These are phyloP conservation scores for Colletotrichum sp. DNA, from an alignment of 2,329 filamentous ascomycete genomes.

Conservation along the genomic window DNA sequence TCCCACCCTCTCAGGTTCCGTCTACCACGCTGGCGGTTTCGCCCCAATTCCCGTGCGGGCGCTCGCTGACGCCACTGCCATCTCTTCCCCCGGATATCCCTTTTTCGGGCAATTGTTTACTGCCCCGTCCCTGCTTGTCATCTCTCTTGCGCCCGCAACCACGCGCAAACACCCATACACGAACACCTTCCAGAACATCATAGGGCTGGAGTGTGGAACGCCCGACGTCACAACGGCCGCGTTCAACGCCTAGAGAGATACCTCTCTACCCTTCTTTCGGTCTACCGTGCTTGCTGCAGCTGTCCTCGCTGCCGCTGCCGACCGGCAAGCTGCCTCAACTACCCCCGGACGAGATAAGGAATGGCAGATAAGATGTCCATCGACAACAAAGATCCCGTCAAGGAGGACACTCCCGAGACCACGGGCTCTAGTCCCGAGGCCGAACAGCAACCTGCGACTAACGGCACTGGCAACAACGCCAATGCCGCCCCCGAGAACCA, in stretches of 20 bases:
- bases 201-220: slow-evolving; percentile 25
- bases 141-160: slow-evolving; percentile 38
- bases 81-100: slow-evolving; percentile 20
- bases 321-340: slow-evolving; percentile 28
- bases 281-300: slow-evolving; percentile 1
- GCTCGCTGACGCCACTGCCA: slow-evolving; percentile 31
- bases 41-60: slow-evolving; percentile 24
- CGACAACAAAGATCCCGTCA: slow-evolving; percentile 61
- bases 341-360: slow-evolving; percentile 40
- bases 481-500: slow-evolving; percentile 53
- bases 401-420: slow-evolving; percentile 68
- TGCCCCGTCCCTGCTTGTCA: slow-evolving; percentile 29
- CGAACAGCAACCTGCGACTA: slow-evolving; percentile 44
- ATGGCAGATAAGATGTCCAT: slow-evolving; percentile 75
- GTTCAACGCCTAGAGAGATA: slow-evolving; percentile 29
- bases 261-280: not conserved
- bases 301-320: slow-evolving; percentile 42
- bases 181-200: slow-evolving; percentile 29
- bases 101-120: slow-evolving; percentile 27
- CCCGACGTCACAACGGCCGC: slow-evolving; percentile 38
- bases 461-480: slow-evolving; percentile 35
- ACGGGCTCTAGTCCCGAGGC: slow-evolving; percentile 65
- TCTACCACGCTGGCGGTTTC: slow-evolving; percentile 34
- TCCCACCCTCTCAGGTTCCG: slow-evolving; percentile 37
- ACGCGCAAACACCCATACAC: slow-evolving; percentile 39